phyloP scores from a whole-genome alignment of 345 rosid species.

The Balakata baccata region DNA sequence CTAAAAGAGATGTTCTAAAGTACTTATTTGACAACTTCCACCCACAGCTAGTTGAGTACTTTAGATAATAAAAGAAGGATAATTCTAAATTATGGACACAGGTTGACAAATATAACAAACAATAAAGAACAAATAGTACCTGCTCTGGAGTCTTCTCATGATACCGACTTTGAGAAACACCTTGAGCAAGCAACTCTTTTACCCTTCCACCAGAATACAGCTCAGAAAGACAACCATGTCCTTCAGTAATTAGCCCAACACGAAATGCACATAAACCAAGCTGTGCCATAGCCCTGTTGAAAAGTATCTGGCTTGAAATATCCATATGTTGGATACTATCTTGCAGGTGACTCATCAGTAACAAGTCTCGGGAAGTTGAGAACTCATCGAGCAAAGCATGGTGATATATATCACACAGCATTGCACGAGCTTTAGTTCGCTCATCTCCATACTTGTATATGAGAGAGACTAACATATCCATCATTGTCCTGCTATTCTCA shows the following conservation, averaged over 20 bases:
- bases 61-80: not conserved
- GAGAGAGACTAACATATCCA: constrained; percentile 82
- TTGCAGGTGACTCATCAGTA: constrained; percentile 92
- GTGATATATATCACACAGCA: constrained; percentile 95
- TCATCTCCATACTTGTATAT: constrained; percentile 92
- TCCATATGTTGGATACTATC: constrained; percentile 88
- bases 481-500: constrained; percentile 78
- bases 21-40: not conserved
- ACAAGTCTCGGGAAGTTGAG: constrained; percentile 67
- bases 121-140: constrained; percentile 32
- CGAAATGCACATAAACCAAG: constrained; percentile 93
- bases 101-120: not conserved
- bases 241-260: constrained; percentile 70
- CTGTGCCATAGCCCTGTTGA: constrained; percentile 94
- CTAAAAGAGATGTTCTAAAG: not conserved
- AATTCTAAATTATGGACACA: not conserved
- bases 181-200: constrained; percentile 95
- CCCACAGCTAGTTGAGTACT: not conserved
- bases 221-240: constrained; percentile 84
- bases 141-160: constrained; percentile 98
- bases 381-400: constrained; percentile 83
- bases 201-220: constrained; percentile 91
- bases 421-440: constrained; percentile 93
- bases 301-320: constrained; percentile 87
- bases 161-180: constrained; percentile 85